Conservation (phyloP, 164 flowering plant species). For the Vitis labrusca region DNA sequence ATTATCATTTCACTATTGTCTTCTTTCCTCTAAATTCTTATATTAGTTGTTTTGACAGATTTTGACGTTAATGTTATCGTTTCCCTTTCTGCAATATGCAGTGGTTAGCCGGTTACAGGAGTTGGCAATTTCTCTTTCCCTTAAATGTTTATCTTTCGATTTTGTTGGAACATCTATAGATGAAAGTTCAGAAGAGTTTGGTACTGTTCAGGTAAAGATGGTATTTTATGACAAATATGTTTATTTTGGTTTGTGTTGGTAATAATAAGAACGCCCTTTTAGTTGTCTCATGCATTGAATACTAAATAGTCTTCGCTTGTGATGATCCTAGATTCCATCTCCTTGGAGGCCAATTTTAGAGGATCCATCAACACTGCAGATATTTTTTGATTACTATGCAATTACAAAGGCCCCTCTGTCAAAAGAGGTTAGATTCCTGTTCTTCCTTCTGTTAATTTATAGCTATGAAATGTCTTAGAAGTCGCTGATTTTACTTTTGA, state of each 20-base stretch:
- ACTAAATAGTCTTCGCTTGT: background rate
- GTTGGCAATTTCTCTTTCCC: conserved; percentile 79
- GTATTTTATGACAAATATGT: background rate
- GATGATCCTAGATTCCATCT: conserved; percentile 68
- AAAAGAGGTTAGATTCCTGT: conserved; percentile 68
- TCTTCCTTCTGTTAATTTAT: conserved; percentile 3
- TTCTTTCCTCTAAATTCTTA: no score
- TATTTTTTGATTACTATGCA: conserved; percentile 94
- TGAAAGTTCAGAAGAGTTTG: conserved; percentile 99
- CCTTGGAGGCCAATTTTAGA: conserved; percentile 85
- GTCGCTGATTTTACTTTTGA: background rate
- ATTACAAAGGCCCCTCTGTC: conserved; percentile 78
- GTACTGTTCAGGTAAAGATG: conserved; percentile 81
- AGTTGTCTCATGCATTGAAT: background rate
- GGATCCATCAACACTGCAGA: conserved; percentile 85
- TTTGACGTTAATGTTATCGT: background rate
- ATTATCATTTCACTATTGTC: conserved; percentile 5
- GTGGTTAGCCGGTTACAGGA: conserved; percentile 72
- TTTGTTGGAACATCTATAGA: conserved; percentile 96
- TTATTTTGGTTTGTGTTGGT: background rate
- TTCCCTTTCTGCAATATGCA: conserved; percentile 32
- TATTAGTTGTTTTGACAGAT: background rate
- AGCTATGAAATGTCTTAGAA: background rate
- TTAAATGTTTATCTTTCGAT: conserved; percentile 90
- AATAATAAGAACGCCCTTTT: background rate